Conservation (phyloP, 305 asterid genomes). For the Fraxinus sp. region DNA sequence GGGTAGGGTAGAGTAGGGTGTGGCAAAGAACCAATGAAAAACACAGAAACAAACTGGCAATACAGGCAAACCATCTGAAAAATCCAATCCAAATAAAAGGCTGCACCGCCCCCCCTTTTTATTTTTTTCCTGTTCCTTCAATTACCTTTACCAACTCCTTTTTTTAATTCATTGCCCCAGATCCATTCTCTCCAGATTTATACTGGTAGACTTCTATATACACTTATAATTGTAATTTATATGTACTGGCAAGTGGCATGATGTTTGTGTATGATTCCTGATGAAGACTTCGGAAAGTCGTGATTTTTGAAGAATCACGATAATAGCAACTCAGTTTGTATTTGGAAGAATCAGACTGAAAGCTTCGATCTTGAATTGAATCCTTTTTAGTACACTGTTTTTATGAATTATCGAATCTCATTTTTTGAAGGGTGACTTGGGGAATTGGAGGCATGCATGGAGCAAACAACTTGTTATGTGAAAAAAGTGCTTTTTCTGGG, state of each 20-base stretch:
- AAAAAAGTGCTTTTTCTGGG: not conserved
- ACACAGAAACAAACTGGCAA: constrained; percentile 3
- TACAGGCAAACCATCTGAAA: constrained; percentile 1
- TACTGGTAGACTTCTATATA: not conserved
- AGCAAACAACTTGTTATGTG: constrained; percentile 21
- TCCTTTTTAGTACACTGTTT: not conserved
- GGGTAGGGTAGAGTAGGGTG: not conserved
- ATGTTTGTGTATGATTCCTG: not conserved
- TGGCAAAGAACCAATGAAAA: constrained; percentile 25
- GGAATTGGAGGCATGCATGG: constrained; percentile 39
- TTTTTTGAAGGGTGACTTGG: constrained; percentile 18
- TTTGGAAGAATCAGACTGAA: constrained; percentile 18
- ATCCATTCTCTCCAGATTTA: constrained; percentile 12
- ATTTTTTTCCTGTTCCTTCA: not conserved
- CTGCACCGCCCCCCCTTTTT: constrained; percentile 20
- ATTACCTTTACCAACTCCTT: constrained; percentile 40
- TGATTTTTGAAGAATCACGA: constrained; percentile 17
- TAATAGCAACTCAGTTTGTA: not conserved
- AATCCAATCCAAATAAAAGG: constrained; percentile 18
- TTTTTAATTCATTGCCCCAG: constrained; percentile 28
- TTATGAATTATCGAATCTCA: constrained; percentile 10
- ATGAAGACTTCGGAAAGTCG: constrained; percentile 17
- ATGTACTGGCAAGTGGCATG: constrained; percentile 20
- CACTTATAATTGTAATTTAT: not conserved
- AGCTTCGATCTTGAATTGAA: constrained; percentile 30